Evolutionary conservation across 257 asterid genomes (phyloP), one percentile per base, ranked within the genome.

Genomic region (Fraxinus anomala): DNA sequence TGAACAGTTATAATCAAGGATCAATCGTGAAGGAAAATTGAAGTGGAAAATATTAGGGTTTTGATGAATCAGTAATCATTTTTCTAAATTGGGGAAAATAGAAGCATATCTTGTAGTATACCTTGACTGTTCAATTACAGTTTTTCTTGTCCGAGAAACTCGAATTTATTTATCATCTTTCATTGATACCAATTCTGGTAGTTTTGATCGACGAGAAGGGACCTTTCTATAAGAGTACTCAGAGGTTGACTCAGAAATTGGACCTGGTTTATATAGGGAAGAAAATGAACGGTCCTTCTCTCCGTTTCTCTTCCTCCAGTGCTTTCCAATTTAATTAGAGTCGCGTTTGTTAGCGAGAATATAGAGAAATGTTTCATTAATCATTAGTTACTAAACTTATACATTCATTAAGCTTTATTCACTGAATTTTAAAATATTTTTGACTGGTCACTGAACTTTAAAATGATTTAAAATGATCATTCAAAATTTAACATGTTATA

Each of bases 21-120:
- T 39, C 51, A 34, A 54, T 23, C 5, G 56, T 44, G 24, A 16
- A 19, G 24, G 63, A 12, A 76, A 68, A 24, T 49, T 44, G 17
- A 47, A 59, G 30, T 44, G 51, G 63, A 67, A 67, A 49, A 82
- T 8, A 34, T 73, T 81, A 82, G 85, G 86, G 87, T 59, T 83
- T 68, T n/a, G 21, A 72, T 14, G 76, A 51, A 74, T 77, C 30
- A 56, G 76, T 2, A 34, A 23, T 10, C 16, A 68, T 16, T 26
- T 68, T 11, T 40, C 49, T 40, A 30, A 51, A 40, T 12, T 73
- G 37, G 68, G 19, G 30, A 61, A 61, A 59, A 21, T 19, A 8
- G 13, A 59, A 51, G 17, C n/a, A 13, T 47, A 26, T 37, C 36
- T 42, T 61, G 44, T 36, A 14, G 44, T 24, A 70, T 70, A 78